Evolutionary conservation across 495 filamentous ascomycete genomes (phyloP).

Genomic region (Neurospora sp.): DNA sequence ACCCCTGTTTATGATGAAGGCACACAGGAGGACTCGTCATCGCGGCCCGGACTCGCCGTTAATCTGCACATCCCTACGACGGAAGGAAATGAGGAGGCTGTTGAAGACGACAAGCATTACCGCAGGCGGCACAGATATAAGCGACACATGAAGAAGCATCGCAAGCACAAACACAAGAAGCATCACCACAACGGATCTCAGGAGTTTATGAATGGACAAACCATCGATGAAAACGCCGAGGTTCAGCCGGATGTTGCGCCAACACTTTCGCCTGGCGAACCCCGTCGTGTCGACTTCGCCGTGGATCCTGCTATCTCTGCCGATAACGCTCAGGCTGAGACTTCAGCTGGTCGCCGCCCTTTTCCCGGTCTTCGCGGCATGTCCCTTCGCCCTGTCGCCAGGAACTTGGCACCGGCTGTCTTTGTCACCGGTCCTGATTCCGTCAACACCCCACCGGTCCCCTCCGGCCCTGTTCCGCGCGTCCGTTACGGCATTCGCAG

Average conservation of each 20-base stretch:
- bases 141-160: constrained; percentile 23
- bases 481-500: constrained; percentile 56
- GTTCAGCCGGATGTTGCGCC: constrained; percentile 4
- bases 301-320: constrained; percentile 9
- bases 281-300: constrained; percentile 38
- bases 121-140: constrained; percentile 23
- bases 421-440: constrained; percentile 26
- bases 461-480: constrained; percentile 39
- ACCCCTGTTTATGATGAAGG: constrained; percentile 22
- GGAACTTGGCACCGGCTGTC: constrained; percentile 35
- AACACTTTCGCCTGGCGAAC: constrained; percentile 17
- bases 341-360: constrained; percentile 19
- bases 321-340: constrained; percentile 25
- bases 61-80: constrained; percentile 11
- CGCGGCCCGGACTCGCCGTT: constrained; percentile 10
- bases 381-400: constrained; percentile 33
- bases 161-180: constrained; percentile 23
- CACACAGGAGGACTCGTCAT: constrained; percentile 22
- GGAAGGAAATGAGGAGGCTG: constrained; percentile 25
- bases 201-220: constrained; percentile 13
- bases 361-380: constrained; percentile 32
- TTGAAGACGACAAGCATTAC: constrained; percentile 27
- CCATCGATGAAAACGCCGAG: constrained; percentile 24
- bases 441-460: constrained; percentile 5
- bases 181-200: constrained; percentile 12